Evolutionary conservation across 192 early-diverging fungal species (phyloP).

Genomic region (Coemansia biformis): DNA sequence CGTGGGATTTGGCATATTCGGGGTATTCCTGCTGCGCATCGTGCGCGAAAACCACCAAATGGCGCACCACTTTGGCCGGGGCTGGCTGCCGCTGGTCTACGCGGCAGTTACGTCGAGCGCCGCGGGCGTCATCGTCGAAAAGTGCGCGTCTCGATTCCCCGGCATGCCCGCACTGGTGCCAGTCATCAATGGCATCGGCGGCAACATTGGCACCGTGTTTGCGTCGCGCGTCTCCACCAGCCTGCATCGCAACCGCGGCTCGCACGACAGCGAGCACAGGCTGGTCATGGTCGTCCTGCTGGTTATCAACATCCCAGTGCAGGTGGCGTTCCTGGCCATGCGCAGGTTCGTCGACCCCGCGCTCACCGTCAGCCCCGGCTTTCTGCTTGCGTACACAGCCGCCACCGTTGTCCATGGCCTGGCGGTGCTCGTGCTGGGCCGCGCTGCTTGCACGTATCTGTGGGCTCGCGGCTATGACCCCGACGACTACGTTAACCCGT

Average conservation of each 20-base stretch:
- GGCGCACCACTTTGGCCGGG: constrained; percentile 57
- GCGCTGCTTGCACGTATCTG: constrained; percentile 52
- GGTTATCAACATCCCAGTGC: constrained; percentile 64
- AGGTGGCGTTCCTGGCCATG: constrained; percentile 55
- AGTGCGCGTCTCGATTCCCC: constrained; percentile 19
- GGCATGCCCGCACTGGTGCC: constrained; percentile 48
- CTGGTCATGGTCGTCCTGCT: constrained; percentile 58
- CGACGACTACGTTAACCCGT: constrained; percentile 58
- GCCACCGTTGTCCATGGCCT: constrained; percentile 56
- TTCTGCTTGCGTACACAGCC: constrained; percentile 51
- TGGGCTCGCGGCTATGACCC: constrained; percentile 74
- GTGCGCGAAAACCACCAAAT: constrained; percentile 62
- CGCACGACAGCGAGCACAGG: constrained; percentile 19
- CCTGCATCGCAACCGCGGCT: constrained; percentile 50
- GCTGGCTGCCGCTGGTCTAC: constrained; percentile 70
- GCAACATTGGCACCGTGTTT: constrained; percentile 77
- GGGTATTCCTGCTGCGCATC: constrained; percentile 25
- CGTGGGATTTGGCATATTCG: constrained; percentile 43
- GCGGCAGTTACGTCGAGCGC: constrained; percentile 69
- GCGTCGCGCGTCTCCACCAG: constrained; percentile 70
- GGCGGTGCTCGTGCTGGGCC: constrained; percentile 55
- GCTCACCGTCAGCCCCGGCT: constrained; percentile 37
- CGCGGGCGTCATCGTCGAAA: constrained; percentile 39
- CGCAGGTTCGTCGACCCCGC: constrained; percentile 50
- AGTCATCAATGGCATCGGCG: constrained; percentile 55